Evolutionary conservation across 129 eudicot species (phyloP).

Genomic region (Pulicaria dysenterica): DNA sequence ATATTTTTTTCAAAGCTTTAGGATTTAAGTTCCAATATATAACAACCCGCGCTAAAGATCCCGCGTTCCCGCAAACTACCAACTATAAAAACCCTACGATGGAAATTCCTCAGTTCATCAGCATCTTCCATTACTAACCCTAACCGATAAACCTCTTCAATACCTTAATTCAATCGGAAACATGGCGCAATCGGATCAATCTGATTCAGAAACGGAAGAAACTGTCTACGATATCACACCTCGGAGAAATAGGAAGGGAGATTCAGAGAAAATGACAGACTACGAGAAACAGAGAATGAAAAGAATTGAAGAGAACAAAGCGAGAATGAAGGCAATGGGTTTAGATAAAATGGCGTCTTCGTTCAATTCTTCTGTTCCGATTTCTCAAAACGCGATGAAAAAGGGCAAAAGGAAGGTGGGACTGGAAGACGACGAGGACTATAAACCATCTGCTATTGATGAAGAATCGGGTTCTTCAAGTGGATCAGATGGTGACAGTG

Average conservation of each 20-base stretch:
- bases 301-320: constrained; percentile 83
- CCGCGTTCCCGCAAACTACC: constrained; percentile 29
- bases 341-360: constrained; percentile 63
- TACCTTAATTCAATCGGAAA: constrained; percentile 7
- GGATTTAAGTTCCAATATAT: too few relatives aligned
- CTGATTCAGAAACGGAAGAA: constrained; percentile 47
- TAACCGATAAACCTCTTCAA: background rate
- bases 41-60: constrained; percentile 14
- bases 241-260: constrained; percentile 30
- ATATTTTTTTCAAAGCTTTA: too few relatives aligned
- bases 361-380: constrained; percentile 42
- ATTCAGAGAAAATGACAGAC: constrained; percentile 42
- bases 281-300: constrained; percentile 76
- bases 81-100: constrained; percentile 20
- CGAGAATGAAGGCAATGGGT: constrained; percentile 87
- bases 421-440: constrained; percentile 68
- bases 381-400: constrained; percentile 34
- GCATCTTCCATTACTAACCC: background rate
- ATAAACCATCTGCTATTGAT: constrained; percentile 47
- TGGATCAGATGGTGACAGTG: constrained; percentile 41
- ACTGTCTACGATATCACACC: constrained; percentile 27
- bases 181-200: constrained; percentile 34
- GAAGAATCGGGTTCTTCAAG: constrained; percentile 44
- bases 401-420: constrained; percentile 57
- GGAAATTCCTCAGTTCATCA: constrained; percentile 9